Conservation (phyloP, 2,329 filamentous ascomycete species). For the Aspergillus ruber region DNA sequence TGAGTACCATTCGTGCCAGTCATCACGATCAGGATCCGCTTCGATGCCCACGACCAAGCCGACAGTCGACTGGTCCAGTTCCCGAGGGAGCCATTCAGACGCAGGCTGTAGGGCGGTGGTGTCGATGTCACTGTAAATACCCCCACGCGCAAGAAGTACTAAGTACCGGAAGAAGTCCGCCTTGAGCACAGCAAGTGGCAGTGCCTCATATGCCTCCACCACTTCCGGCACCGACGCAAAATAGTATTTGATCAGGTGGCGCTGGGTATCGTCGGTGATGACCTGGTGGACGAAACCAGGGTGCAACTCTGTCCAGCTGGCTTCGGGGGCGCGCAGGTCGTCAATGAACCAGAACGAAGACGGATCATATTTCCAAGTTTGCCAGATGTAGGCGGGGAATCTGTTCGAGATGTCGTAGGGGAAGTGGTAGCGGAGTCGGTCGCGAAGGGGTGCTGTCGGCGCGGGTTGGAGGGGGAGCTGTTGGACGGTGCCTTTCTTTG, state of each 20-base stretch:
- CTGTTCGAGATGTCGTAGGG: slow-evolving; percentile 83
- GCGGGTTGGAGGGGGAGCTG: slow-evolving; percentile 57
- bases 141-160: slow-evolving; percentile 68
- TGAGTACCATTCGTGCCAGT: slow-evolving; percentile 95
- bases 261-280: slow-evolving; percentile 81
- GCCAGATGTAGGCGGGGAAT: slow-evolving; percentile 98
- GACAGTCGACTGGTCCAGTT: slow-evolving; percentile 68
- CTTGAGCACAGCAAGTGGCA: slow-evolving; percentile 69
- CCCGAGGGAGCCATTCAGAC: slow-evolving; percentile 75
- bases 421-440: slow-evolving; percentile 85
- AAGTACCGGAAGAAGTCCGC: slow-evolving; percentile 74
- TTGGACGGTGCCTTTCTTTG: slow-evolving; percentile 11
- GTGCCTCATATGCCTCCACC: slow-evolving; percentile 65
- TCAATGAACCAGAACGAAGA: slow-evolving; percentile 67
- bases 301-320: slow-evolving; percentile 81
- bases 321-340: slow-evolving; percentile 73
- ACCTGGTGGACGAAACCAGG: slow-evolving; percentile 94
- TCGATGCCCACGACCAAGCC: slow-evolving; percentile 92
- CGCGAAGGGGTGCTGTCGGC: slow-evolving; percentile 63
- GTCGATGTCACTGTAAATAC: slow-evolving; percentile 89
- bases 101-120: slow-evolving; percentile 78
- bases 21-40: slow-evolving; percentile 84
- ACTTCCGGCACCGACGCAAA: slow-evolving; percentile 79
- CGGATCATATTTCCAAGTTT: slow-evolving; percentile 92
- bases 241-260: slow-evolving; percentile 74